A percentile compares a stretch with the other conserved stretches of the same genome.
These are phyloP conservation scores for Neurospora sublineolata DNA, from an alignment of 495 filamentous ascomycete genomes.

Conservation along the genomic window DNA sequence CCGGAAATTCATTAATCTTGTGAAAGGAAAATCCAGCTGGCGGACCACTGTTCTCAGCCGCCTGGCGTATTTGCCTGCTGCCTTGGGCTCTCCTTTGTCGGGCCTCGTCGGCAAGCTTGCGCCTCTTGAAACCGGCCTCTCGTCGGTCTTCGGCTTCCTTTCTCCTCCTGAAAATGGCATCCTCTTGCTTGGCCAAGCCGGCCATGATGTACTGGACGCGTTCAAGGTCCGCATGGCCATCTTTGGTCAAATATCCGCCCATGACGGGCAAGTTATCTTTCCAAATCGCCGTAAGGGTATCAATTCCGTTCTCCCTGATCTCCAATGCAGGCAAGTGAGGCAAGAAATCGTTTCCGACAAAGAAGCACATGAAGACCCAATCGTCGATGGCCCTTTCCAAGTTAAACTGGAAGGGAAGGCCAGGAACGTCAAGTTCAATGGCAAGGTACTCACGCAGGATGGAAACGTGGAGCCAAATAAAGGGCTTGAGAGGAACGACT, in stretches of 20 bases:
- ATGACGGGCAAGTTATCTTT: slow-evolving; percentile 80
- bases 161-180: slow-evolving; percentile 80
- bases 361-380: slow-evolving; percentile 99
- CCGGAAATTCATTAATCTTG: slow-evolving; percentile 46
- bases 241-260: slow-evolving; percentile 91
- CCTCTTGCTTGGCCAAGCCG: slow-evolving; percentile 88
- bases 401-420: slow-evolving; percentile 67
- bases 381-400: slow-evolving; percentile 95
- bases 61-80: slow-evolving; percentile 6
- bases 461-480: slow-evolving; percentile 95
- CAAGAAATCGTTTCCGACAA: slow-evolving; percentile 98
- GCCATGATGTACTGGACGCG: slow-evolving; percentile 80
- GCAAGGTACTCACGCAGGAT: slow-evolving; percentile 88
- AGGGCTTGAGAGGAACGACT: slow-evolving; percentile 61
- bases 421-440: slow-evolving; percentile 72
- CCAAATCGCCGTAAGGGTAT: slow-evolving; percentile 92
- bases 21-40: slow-evolving; percentile 16
- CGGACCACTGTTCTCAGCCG: slow-evolving; percentile 12
- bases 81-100: slow-evolving; percentile 11
- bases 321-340: slow-evolving; percentile 93
- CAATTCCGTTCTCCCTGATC: slow-evolving; percentile 94
- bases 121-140: slow-evolving; percentile 63
- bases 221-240: slow-evolving; percentile 80
- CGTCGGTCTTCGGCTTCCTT: slow-evolving; percentile 72
- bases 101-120: slow-evolving; percentile 55